Evolutionary conservation across 345 rosid species (phyloP).

Genomic region (Gossypium stocksii): DNA sequence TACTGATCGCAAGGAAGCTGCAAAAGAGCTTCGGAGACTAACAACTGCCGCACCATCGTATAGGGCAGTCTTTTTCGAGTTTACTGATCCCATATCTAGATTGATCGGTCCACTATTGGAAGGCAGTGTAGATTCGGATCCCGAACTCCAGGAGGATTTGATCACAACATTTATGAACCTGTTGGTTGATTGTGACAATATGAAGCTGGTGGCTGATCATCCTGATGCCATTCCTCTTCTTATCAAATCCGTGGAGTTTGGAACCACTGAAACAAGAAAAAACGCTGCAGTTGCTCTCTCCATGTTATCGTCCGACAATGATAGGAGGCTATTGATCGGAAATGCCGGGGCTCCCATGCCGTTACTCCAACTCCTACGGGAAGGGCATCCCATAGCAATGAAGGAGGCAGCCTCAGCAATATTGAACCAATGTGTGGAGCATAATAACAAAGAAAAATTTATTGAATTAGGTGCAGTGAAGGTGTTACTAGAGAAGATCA

Average conservation of each 20-base stretch:
- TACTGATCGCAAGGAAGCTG: conserved; percentile 14
- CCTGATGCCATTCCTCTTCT: neutral
- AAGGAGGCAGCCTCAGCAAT: conserved; percentile 4
- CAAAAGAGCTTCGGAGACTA: conserved; percentile 11
- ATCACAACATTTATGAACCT: neutral
- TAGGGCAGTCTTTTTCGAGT: neutral
- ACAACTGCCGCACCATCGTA: neutral
- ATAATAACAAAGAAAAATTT: neutral
- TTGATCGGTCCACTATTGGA: conserved; percentile 2
- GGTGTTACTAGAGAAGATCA: neutral
- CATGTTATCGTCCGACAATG: neutral
- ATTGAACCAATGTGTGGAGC: neutral
- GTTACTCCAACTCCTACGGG: neutral
- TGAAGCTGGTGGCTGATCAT: neutral
- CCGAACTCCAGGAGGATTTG: conserved; percentile 12
- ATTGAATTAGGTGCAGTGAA: neutral
- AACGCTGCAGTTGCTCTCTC: conserved; percentile 7
- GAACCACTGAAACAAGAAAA: conserved; percentile 5
- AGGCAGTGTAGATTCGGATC: neutral
- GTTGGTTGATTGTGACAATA: neutral
- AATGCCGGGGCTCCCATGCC: neutral
- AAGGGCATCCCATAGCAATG: conserved; percentile 1
- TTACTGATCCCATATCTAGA: neutral
- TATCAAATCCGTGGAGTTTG: neutral
- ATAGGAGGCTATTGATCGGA: neutral